Evolutionary conservation across 202 grass and related monocot species (phyloP).

Genomic region (Brachypodium distachyon): DNA sequence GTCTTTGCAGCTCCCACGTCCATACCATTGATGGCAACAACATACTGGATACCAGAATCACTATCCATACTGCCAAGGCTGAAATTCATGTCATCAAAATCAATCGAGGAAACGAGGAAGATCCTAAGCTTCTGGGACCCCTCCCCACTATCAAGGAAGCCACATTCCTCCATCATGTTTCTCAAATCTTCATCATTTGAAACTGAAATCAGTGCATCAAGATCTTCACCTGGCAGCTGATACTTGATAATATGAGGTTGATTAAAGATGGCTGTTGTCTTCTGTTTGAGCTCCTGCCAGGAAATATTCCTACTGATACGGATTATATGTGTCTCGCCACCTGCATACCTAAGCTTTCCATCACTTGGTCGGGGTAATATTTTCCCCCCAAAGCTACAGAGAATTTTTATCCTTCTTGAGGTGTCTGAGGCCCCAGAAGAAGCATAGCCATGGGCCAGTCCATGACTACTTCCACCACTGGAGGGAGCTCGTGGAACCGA

Average conservation of each 20-base stretch:
- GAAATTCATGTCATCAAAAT: constrained; percentile 62
- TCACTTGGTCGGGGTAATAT: constrained; percentile 87
- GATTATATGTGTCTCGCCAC: constrained; percentile 89
- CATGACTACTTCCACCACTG: constrained; percentile 36
- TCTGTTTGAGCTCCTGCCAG: constrained; percentile 70
- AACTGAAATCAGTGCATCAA: constrained; percentile 89
- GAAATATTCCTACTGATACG: constrained; percentile 59
- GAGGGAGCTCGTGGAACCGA: constrained; percentile 40
- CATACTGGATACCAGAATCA: constrained; percentile 76
- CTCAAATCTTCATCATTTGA: constrained; percentile 85
- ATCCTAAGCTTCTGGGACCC: constrained; percentile 77
- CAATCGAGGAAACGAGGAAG: constrained; percentile 61
- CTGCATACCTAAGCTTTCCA: constrained; percentile 88
- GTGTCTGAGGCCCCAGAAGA: constrained; percentile 58
- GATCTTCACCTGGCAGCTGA: constrained; percentile 88
- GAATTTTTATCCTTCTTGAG: constrained; percentile 62
- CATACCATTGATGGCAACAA: constrained; percentile 76
- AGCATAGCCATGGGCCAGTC: constrained; percentile 47
- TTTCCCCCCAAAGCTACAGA: constrained; percentile 88
- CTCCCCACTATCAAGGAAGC: constrained; percentile 47
- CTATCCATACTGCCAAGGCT: constrained; percentile 75
- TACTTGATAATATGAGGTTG: constrained; percentile 78
- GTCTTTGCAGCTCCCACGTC: constrained; percentile 40
- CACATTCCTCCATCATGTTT: constrained; percentile 97
- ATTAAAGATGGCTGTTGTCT: constrained; percentile 59